Evolutionary conservation across 2,329 filamentous ascomycete genomes (phyloP).

Genomic region (Trichothecium sympodiale): DNA sequence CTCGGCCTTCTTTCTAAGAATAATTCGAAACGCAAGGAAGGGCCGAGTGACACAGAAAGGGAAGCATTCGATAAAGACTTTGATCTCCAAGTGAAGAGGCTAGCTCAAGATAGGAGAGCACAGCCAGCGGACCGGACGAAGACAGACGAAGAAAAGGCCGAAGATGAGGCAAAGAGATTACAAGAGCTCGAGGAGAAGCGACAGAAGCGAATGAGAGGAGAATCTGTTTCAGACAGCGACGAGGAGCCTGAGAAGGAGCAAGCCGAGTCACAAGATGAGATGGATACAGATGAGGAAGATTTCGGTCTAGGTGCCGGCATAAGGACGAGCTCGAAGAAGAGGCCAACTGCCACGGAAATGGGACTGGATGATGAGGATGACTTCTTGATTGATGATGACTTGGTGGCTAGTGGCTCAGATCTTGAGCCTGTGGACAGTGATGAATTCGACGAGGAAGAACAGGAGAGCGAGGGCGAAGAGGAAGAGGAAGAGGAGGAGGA

Average conservation of each 20-base stretch:
- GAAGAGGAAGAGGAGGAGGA: slow-evolving; percentile 22
- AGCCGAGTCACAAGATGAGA: slow-evolving; percentile 17
- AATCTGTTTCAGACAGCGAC: slow-evolving; percentile 57
- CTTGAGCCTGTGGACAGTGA: slow-evolving; percentile 46
- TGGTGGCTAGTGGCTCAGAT: slow-evolving; percentile 72
- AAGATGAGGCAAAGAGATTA: slow-evolving; percentile 65
- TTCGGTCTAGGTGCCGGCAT: slow-evolving; percentile 52
- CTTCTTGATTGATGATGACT: slow-evolving; percentile 79
- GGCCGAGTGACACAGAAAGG: slow-evolving; percentile 32
- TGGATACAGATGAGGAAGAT: slow-evolving; percentile 39
- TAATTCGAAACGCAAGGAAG: slow-evolving; percentile 18
- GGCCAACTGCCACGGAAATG: slow-evolving; percentile 47
- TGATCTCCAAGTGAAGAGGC: slow-evolving; percentile 69
- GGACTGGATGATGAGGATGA: slow-evolving; percentile 91
- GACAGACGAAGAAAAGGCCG: slow-evolving; percentile 75
- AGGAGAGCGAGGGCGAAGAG: slow-evolving; percentile 26
- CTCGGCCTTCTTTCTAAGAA: slow-evolving; percentile 55
- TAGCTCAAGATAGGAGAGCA: slow-evolving; percentile 76
- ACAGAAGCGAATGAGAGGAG: slow-evolving; percentile 76
- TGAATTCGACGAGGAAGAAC: slow-evolving; percentile 38
- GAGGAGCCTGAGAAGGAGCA: slow-evolving; percentile 30
- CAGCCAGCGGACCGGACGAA: slow-evolving; percentile 80
- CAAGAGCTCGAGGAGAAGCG: slow-evolving; percentile 76
- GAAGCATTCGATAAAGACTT: slow-evolving; percentile 74
- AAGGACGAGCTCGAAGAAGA: slow-evolving; percentile 22